Conservation (phyloP, 768 basidiomycete species). For the Russula dissimulans region DNA sequence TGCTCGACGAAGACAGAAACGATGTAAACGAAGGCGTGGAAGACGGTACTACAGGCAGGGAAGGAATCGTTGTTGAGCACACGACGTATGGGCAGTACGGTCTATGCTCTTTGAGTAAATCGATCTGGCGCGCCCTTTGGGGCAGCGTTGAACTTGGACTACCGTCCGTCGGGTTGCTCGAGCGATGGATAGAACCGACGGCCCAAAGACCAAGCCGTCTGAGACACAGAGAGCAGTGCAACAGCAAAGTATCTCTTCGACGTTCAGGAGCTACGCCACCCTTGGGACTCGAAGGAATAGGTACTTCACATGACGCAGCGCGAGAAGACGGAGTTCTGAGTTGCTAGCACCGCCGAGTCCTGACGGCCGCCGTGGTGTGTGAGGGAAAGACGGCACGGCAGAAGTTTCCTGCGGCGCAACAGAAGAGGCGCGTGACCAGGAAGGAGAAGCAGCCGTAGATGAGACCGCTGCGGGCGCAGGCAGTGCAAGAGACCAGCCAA, state of each 20-base stretch:
- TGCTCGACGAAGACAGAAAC: constrained; percentile 20
- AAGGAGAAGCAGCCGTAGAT: constrained; percentile 15
- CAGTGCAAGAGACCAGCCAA: constrained; percentile 39
- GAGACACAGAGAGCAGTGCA: constrained; percentile 18
- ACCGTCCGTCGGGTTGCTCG: constrained; percentile 6
- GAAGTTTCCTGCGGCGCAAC: constrained; percentile 18
- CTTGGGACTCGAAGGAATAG: constrained; percentile 10
- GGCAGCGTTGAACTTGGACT: constrained; percentile 17
- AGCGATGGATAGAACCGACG: constrained; percentile 9
- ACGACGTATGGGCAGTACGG: constrained; percentile 82
- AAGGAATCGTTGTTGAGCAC: constrained; percentile 55
- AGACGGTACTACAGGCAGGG: constrained; percentile 31
- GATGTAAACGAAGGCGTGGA: constrained; percentile 24
- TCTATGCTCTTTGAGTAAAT: constrained; percentile 72
- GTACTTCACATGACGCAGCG: constrained; percentile 5
- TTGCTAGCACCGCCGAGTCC: constrained; percentile 5
- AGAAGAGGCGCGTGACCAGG: constrained; percentile 21
- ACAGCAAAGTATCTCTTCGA: constrained; percentile 21
- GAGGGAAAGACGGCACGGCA: constrained; percentile 23
- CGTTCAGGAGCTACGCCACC: constrained; percentile 17
- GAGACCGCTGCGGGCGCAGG: constrained; percentile 17
- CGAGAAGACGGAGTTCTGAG: constrained; percentile 14
- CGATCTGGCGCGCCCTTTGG: constrained; percentile 42
- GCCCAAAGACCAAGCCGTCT: constrained; percentile 19
- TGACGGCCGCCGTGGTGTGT: constrained; percentile 17